Conservation (phyloP, 2,329 filamentous ascomycete genomes). For the Xylaria sp. region DNA sequence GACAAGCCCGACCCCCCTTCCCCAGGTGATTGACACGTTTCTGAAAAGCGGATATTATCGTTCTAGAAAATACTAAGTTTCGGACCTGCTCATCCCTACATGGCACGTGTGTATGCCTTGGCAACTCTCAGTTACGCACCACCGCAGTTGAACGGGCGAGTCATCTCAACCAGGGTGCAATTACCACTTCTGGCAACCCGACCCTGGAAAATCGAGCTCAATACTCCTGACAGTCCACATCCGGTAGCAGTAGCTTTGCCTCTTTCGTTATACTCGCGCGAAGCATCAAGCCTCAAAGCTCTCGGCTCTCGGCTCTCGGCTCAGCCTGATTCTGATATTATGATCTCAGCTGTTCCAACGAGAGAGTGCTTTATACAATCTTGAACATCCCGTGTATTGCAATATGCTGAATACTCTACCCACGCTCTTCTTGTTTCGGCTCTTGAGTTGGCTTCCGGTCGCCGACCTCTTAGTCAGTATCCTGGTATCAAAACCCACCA, state of each 20-base stretch:
- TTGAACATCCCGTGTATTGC: no score
- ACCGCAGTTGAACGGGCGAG: not conserved
- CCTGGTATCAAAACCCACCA: not conserved
- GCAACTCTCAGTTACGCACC: constrained; percentile 22
- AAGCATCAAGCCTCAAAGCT: not conserved
- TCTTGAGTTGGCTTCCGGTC: not conserved
- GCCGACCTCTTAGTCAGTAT: not conserved
- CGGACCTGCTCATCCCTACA: constrained; percentile 11
- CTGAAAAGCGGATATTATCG: constrained; percentile 5
- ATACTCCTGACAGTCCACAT: not conserved
- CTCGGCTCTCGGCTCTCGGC: not conserved
- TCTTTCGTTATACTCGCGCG: not conserved
- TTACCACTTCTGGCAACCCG: constrained; percentile 9
- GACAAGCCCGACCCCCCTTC: not conserved
- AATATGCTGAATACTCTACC: not conserved
- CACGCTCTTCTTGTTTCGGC: not conserved
- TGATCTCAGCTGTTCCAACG: not conserved
- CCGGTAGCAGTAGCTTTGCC: not conserved
- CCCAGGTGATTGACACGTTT: constrained; percentile 17
- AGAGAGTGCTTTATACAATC: not conserved
- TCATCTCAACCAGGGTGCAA: not conserved
- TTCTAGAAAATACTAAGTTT: constrained; percentile 19
- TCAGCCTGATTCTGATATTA: not conserved
- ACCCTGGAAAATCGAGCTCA: constrained; percentile 1
- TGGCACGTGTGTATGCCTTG: constrained; percentile 21